Conservation (phyloP, 1,284 basidiomycete genomes). For the Fomitopsis palustris region DNA sequence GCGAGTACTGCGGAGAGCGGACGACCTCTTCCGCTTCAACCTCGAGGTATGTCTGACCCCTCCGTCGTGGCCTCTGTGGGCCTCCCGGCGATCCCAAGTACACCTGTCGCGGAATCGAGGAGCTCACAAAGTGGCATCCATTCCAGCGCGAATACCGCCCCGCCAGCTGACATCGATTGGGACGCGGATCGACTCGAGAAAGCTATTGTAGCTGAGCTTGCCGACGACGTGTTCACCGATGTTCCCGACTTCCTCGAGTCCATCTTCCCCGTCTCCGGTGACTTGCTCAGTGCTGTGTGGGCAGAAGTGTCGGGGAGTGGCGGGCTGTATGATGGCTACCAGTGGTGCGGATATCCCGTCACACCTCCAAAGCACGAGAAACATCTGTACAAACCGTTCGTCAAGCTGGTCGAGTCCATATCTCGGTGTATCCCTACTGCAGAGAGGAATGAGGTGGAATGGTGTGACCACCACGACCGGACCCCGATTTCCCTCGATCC, state of each 20-base stretch:
- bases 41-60: no score
- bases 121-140: no score
- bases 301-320: neutral
- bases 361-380: slow-evolving; percentile 19
- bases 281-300: neutral
- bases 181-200: neutral
- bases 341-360: slow-evolving; percentile 20
- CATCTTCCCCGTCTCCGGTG: neutral
- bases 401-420: neutral
- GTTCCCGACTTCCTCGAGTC: neutral
- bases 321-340: neutral
- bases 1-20: no score
- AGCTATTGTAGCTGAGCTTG: neutral
- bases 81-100: no score
- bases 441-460: neutral
- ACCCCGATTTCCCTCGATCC: neutral
- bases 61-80: no score
- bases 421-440: neutral
- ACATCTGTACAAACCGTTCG: neutral
- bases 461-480: neutral
- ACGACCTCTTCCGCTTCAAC: no score
- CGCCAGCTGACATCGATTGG: neutral
- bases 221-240: neutral
- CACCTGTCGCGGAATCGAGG: no score
- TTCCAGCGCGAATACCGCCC: no score